Percentiles rank a stretch among this genome's conserved stretches.
Conservation (phyloP, 169 alveolate genomes). For the Plasmodium knowlesi region DNA sequence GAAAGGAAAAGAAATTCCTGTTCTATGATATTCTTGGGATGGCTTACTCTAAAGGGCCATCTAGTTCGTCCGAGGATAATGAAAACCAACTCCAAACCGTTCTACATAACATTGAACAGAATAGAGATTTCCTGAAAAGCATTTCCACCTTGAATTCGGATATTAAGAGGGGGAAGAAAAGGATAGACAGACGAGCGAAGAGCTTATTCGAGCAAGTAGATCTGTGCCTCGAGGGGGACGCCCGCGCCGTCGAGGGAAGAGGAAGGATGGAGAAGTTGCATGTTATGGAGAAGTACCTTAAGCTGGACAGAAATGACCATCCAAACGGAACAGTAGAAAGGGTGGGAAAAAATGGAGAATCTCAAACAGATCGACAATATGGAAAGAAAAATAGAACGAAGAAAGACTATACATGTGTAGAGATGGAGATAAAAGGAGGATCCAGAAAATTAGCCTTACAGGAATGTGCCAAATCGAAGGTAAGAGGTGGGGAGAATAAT, state of each 20-base stretch:
- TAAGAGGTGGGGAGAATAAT: neutral
- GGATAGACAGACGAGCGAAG: slow-evolving; percentile 7
- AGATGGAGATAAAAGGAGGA: neutral
- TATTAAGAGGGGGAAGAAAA: slow-evolving; percentile 3
- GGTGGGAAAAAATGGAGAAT: neutral
- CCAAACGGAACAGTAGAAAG: neutral
- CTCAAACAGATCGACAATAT: neutral
- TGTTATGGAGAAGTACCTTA: neutral
- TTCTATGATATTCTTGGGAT: neutral
- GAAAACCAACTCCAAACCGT: neutral
- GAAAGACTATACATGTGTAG: neutral
- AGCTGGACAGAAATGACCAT: neutral
- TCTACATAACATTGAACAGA: slow-evolving; percentile 7
- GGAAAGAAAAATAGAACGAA: neutral
- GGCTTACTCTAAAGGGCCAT: neutral
- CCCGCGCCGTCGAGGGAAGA: neutral
- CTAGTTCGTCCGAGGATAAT: slow-evolving; percentile 4
- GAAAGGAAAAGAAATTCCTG: neutral
- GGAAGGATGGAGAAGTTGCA: neutral
- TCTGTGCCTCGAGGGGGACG: neutral
- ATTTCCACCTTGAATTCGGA: neutral
- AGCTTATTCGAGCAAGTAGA: slow-evolving; percentile 17
- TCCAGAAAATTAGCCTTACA: neutral
- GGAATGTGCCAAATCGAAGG: neutral
- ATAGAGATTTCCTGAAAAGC: slow-evolving; percentile 8